Evolutionary conservation across 2,329 filamentous ascomycete genomes (phyloP).

Genomic region (Penicillium capsulatum): DNA sequence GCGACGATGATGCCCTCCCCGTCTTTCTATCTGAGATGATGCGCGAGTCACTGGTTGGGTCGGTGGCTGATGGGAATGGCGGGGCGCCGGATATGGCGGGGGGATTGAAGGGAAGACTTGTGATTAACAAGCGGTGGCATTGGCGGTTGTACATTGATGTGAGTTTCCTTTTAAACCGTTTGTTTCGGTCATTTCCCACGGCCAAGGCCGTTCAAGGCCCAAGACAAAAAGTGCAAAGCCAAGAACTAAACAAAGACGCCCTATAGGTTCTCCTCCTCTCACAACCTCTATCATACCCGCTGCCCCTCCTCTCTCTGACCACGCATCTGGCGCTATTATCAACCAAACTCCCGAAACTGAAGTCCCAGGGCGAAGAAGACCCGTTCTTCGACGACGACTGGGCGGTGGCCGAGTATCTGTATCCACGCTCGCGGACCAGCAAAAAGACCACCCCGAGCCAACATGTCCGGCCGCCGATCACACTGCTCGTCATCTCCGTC

Average conservation of each 20-base stretch:
- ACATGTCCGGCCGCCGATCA: slow-evolving; percentile 69
- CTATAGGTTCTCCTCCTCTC: slow-evolving; percentile 82
- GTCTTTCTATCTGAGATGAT: slow-evolving; percentile 86
- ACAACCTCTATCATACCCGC: slow-evolving; percentile 85
- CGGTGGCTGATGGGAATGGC: slow-evolving; percentile 47
- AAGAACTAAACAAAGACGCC: slow-evolving; percentile 7
- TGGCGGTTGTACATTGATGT: slow-evolving; percentile 97
- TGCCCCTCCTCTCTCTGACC: slow-evolving; percentile 86
- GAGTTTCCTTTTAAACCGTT: slow-evolving; percentile 14
- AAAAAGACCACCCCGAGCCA: slow-evolving; percentile 17
- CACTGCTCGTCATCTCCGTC: slow-evolving; percentile 81
- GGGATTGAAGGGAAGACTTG: slow-evolving; percentile 64
- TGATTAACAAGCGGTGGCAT: slow-evolving; percentile 88
- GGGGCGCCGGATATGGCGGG: slow-evolving; percentile 65
- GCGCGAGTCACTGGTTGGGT: slow-evolving; percentile 71
- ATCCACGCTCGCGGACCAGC: slow-evolving; percentile 48
- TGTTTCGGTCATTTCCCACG: no score
- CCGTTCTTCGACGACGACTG: slow-evolving; percentile 98
- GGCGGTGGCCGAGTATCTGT: slow-evolving; percentile 76
- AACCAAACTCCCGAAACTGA: slow-evolving; percentile 76
- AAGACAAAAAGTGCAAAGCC: no score
- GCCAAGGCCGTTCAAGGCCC: no score
- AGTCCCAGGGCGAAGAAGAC: slow-evolving; percentile 89
- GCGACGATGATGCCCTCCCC: slow-evolving; percentile 86
- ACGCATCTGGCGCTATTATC: slow-evolving; percentile 89